Evolutionary conservation across 169 alveolate species (phyloP).

Genomic region (Plasmodium sp.): DNA sequence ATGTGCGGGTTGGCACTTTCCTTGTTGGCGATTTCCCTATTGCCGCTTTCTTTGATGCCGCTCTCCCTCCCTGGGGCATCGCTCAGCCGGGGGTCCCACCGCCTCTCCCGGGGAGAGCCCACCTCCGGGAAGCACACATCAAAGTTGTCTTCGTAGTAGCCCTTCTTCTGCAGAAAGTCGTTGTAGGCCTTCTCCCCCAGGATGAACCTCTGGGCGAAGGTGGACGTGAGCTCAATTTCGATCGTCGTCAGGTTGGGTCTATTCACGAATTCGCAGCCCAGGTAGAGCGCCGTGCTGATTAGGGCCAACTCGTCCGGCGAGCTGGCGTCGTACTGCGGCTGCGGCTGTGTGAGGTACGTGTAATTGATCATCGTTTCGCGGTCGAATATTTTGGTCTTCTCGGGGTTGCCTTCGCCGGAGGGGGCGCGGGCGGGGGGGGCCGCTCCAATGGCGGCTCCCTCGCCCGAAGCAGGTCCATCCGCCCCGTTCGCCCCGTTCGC

Average conservation of each 20-base stretch:
- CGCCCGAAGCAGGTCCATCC: too few relatives aligned
- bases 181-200: slow-evolving; percentile 64
- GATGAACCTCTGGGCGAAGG: slow-evolving; percentile 77
- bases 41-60: neutral
- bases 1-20: slow-evolving; percentile 9
- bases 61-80: neutral
- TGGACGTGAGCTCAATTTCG: slow-evolving; percentile 77
- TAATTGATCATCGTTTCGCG: slow-evolving; percentile 49
- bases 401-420: slow-evolving; percentile 5
- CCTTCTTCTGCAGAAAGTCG: slow-evolving; percentile 40
- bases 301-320: slow-evolving; percentile 91
- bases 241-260: slow-evolving; percentile 81
- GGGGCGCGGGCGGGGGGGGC: neutral
- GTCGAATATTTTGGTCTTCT: slow-evolving; percentile 35
- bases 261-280: slow-evolving; percentile 84
- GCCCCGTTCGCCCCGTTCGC: neutral
- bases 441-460: too few relatives aligned
- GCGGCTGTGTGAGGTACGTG: slow-evolving; percentile 43
- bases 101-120: neutral
- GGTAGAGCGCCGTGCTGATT: slow-evolving; percentile 83
- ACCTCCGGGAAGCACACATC: slow-evolving; percentile 45
- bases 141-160: slow-evolving; percentile 46
- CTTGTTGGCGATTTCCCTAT: neutral
- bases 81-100: neutral
- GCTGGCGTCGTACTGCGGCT: slow-evolving; percentile 87